Evolutionary conservation across 176 grass and related monocot species (phyloP).

Genomic region (Aegilops umbellulata): DNA sequence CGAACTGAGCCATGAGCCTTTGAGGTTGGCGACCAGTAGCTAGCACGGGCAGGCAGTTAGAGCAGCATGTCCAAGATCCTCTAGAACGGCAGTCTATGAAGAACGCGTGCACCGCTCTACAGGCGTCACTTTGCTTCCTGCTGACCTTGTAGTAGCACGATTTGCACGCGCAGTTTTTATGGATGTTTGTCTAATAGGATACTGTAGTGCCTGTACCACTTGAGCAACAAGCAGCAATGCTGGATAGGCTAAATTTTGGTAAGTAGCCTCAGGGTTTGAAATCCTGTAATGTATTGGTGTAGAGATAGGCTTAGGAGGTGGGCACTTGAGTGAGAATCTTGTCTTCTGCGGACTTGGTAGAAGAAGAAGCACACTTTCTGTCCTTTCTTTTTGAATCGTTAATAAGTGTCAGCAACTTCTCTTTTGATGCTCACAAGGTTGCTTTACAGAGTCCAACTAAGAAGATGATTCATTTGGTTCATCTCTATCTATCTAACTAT

Average conservation of each 20-base stretch:
- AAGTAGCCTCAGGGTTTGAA: neutral
- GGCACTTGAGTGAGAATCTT: neutral
- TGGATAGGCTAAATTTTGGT: slow-evolving; percentile 1
- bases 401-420: neutral
- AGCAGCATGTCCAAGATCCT: neutral
- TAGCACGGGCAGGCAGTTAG: neutral
- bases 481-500: no score
- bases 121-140: neutral
- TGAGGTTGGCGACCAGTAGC: neutral
- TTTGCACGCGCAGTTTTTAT: neutral
- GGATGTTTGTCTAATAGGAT: neutral
- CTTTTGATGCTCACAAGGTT: neutral
- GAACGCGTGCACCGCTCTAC: neutral
- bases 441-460: neutral
- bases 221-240: neutral
- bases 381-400: neutral
- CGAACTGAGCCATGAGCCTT: neutral
- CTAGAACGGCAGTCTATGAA: neutral
- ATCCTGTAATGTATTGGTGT: neutral
- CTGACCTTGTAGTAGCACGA: neutral
- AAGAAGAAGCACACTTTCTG: neutral
- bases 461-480: neutral
- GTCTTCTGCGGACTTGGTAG: neutral
- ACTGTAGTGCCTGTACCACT: no score
- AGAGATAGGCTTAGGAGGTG: neutral